Evolutionary conservation across 257 asterid genomes (phyloP), one percentile per base, ranked within the genome.

Genomic region (Ilex aquifolium): DNA sequence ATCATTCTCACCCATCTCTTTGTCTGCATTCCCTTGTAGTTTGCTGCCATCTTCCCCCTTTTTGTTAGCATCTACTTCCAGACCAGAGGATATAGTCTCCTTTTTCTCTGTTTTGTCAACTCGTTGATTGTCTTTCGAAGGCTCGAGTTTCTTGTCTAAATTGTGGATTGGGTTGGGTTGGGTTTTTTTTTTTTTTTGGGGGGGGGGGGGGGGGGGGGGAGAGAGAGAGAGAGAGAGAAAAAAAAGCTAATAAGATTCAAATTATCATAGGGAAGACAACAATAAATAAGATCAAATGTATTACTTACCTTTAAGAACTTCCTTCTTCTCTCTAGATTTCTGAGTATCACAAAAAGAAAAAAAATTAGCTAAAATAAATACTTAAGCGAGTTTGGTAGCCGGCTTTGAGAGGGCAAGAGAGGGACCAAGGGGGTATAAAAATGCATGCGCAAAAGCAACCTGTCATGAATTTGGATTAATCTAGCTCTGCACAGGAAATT

Each of bases 301-400:
- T 61, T 77, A 84, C 96, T 90, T 76, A 86, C 96, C 95, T 74
- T 84, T 81, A 32, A 76, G 60, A 16, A 56, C 70, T 62, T 76
- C 85, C 21, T 80, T 76, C 80, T 86, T 86, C 72, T 69, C 85
- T 60, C 70, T 82, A 72, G 72, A 60, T 76, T 67, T 77, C 96
- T 80, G 62, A 60, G 67, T 57, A 63, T 62, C 65, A 69, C 65
- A 27, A 39, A 50, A 60, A 44, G 56, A 61, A 67, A 63, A 72
- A 14, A 44, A 62, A 61, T 67, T 48, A 67, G 67, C 62, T 13
- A 46, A 46, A 4, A 36, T 4, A 36, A 36, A 36, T 36, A 36
- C 42, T 36, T 21, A 21, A 21, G 27, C 27, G 27, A 36, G 8
- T 36, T 36, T 36, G 42, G 42, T 36, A 4, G 7, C 42, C 42